These are phyloP conservation scores for Globisporangium barbulae DNA, from an alignment of 352 stramenopile genomes.

Conservation along the genomic window DNA sequence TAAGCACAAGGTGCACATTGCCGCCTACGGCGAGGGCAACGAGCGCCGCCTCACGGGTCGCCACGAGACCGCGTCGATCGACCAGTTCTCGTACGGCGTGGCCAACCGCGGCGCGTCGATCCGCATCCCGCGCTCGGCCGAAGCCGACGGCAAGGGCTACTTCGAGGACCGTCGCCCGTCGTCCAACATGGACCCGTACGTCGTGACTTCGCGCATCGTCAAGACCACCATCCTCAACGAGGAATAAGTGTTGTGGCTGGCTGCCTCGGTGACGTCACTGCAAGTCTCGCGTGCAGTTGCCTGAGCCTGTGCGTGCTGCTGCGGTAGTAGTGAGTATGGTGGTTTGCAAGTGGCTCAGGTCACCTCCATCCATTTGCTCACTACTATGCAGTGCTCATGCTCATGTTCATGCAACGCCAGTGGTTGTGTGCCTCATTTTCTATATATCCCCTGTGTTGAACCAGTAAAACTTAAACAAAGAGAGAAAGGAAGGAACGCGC, in stretches of 20 bases:
- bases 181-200: constrained; percentile 98
- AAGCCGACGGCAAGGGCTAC: constrained; percentile 91
- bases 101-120: constrained; percentile 96
- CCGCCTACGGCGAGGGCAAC: constrained; percentile 95
- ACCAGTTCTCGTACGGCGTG: constrained; percentile 96
- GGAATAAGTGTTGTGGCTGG: constrained; percentile 26
- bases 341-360: not conserved
- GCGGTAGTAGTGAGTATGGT: not conserved
- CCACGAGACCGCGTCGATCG: constrained; percentile 96
- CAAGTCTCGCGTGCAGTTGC: not conserved
- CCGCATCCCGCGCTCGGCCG: constrained; percentile 89
- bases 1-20: constrained; percentile 97
- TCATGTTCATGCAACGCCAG: not conserved
- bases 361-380: not conserved
- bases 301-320: not conserved
- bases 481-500: constrained; percentile 4
- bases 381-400: not conserved
- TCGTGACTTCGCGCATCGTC: constrained; percentile 97
- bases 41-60: constrained; percentile 95
- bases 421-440: not conserved
- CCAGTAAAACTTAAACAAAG: constrained; percentile 8
- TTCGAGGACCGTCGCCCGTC: constrained; percentile 96
- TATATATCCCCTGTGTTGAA: constrained; percentile 9
- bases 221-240: constrained; percentile 92
- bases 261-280: not conserved